phyloP scores from a whole-genome alignment of 1,139 yeast species.

The Candida glucosophila region DNA sequence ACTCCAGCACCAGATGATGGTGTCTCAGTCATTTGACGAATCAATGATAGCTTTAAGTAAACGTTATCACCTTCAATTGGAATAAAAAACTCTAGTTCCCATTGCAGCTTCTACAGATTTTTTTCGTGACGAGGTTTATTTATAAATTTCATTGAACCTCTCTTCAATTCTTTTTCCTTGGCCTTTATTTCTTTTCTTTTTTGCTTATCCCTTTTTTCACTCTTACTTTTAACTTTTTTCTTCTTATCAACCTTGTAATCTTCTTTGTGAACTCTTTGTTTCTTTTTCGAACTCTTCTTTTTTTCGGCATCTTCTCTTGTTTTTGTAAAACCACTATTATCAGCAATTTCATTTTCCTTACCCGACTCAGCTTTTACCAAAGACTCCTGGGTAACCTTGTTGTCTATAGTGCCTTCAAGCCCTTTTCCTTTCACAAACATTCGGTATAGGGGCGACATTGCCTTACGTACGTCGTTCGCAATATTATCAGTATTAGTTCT shows the following conservation, averaged over 20 bases:
- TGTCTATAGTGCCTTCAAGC: slow-evolving; percentile 59
- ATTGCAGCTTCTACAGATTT: slow-evolving; percentile 10
- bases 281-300: slow-evolving; percentile 10
- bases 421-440: slow-evolving; percentile 86
- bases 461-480: slow-evolving; percentile 34
- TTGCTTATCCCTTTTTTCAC: slow-evolving; percentile 14
- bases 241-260: slow-evolving; percentile 8
- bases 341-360: slow-evolving; percentile 2
- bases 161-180: slow-evolving; percentile 13
- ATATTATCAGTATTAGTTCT: slow-evolving; percentile 36
- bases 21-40: too few species aligned
- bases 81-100: too few species aligned
- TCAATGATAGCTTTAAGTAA: too few species aligned
- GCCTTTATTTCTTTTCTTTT: slow-evolving; percentile 4
- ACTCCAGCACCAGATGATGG: too few species aligned
- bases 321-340: slow-evolving; percentile 9
- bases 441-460: slow-evolving; percentile 48
- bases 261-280: slow-evolving; percentile 7
- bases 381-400: slow-evolving; percentile 8
- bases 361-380: slow-evolving; percentile 6
- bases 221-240: slow-evolving; percentile 13
- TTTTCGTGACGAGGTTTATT: slow-evolving; percentile 10
- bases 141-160: slow-evolving; percentile 13
- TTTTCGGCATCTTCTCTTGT: slow-evolving; percentile 12
- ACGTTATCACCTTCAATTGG: too few species aligned